phyloP scores from a whole-genome alignment of 768 basidiomycete genomes.

The Lactarius hatsudake region DNA sequence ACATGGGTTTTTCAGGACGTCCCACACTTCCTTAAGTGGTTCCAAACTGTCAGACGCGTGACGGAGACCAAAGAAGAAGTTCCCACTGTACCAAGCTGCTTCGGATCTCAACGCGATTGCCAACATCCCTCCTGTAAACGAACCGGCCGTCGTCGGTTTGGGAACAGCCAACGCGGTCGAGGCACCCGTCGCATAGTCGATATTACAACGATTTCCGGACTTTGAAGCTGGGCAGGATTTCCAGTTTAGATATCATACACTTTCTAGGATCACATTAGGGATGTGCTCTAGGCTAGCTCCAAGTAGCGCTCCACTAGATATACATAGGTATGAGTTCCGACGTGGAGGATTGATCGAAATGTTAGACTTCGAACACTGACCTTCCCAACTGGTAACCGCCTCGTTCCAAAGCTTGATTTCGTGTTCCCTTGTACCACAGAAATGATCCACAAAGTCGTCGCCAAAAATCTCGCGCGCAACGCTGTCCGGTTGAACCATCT shows the following conservation, averaged over 20 bases:
- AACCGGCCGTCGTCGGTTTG: background rate
- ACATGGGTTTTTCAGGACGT: slow-evolving; percentile 53
- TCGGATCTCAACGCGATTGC: background rate
- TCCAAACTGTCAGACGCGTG: slow-evolving; percentile 39
- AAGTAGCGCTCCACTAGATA: slow-evolving; percentile 77
- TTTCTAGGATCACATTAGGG: background rate
- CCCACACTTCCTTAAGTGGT: slow-evolving; percentile 68
- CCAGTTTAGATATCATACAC: background rate
- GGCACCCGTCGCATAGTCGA: slow-evolving; percentile 1
- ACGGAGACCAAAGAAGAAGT: background rate
- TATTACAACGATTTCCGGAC: background rate
- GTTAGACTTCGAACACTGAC: slow-evolving; percentile 42
- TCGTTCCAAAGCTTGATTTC: slow-evolving; percentile 84
- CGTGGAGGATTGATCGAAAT: background rate
- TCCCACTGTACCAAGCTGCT: background rate
- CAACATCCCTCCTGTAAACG: background rate
- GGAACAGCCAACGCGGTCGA: background rate
- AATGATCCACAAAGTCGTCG: slow-evolving; percentile 90
- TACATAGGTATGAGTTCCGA: slow-evolving; percentile 6
- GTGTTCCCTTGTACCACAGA: slow-evolving; percentile 90
- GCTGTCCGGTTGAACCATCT: slow-evolving; percentile 76
- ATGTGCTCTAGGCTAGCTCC: slow-evolving; percentile 60
- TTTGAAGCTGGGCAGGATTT: background rate
- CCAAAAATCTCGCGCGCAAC: slow-evolving; percentile 88
- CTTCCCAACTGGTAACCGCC: slow-evolving; percentile 93